Conservation (phyloP, 768 basidiomycete genomes). For the Cystobasidium onofrii region DNA sequence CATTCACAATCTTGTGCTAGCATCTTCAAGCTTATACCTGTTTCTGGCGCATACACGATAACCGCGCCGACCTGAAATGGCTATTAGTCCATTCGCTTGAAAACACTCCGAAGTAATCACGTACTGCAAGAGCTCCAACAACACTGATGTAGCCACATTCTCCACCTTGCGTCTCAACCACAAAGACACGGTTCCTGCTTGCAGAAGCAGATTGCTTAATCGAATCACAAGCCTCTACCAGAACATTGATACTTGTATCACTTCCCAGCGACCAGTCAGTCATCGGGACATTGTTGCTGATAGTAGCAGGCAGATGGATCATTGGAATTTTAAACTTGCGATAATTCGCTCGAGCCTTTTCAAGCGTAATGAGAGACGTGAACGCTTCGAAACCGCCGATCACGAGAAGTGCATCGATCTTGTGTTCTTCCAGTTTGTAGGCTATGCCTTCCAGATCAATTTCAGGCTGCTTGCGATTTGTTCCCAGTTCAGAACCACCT, state of each 20-base stretch:
- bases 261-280: constrained; percentile 92
- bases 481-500: constrained; percentile 94
- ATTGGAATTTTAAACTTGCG: constrained; percentile 88
- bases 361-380: constrained; percentile 64
- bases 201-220: constrained; percentile 98
- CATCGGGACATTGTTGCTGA: constrained; percentile 96
- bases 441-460: constrained; percentile 81
- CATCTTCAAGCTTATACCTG: constrained; percentile 72
- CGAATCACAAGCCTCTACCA: constrained; percentile 94
- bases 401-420: constrained; percentile 68
- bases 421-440: constrained; percentile 77
- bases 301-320: constrained; percentile 79
- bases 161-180: constrained; percentile 96
- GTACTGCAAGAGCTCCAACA: constrained; percentile 86
- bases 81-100: no score
- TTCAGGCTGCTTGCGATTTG: constrained; percentile 80
- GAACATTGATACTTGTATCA: constrained; percentile 94
- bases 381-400: constrained; percentile 97
- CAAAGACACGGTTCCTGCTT: constrained; percentile 89
- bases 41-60: constrained; percentile 88
- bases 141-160: constrained; percentile 92
- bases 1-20: constrained; percentile 77
- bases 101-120: no score
- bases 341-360: constrained; percentile 70
- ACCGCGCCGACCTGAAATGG: constrained; percentile 88